Percentiles rank a stretch among this genome's conserved stretches.
Conservation (phyloP, 1,284 basidiomycete species). For the Marasmius oreades region DNA sequence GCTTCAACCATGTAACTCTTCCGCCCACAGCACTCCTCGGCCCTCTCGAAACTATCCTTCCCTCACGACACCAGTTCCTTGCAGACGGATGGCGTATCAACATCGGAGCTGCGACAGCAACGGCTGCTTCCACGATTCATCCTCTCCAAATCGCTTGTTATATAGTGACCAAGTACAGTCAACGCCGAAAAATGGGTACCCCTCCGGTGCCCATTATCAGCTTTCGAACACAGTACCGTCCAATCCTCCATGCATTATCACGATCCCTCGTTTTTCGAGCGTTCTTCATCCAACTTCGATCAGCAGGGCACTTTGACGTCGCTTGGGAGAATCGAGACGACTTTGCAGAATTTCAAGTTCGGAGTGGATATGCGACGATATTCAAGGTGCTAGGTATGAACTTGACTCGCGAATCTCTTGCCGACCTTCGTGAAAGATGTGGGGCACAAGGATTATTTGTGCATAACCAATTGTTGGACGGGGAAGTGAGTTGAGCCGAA, state of each 20-base stretch:
- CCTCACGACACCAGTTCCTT: neutral
- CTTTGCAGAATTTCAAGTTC: no score
- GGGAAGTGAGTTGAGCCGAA: no score
- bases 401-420: neutral
- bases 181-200: neutral
- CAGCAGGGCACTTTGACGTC: neutral
- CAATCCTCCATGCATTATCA: neutral
- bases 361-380: neutral
- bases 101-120: neutral
- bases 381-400: neutral
- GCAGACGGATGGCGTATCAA: neutral
- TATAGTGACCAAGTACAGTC: neutral
- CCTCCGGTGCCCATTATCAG: neutral
- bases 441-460: neutral
- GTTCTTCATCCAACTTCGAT: neutral
- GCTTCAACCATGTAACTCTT: neutral
- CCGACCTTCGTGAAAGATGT: neutral
- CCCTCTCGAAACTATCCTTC: neutral
- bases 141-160: neutral
- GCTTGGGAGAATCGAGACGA: no score
- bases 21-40: neutral
- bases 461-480: neutral
- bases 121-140: neutral
- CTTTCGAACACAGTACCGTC: neutral
- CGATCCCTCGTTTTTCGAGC: neutral